Evolutionary conservation across 257 asterid species (phyloP).

Genomic region (Solanum appendiculatum): DNA sequence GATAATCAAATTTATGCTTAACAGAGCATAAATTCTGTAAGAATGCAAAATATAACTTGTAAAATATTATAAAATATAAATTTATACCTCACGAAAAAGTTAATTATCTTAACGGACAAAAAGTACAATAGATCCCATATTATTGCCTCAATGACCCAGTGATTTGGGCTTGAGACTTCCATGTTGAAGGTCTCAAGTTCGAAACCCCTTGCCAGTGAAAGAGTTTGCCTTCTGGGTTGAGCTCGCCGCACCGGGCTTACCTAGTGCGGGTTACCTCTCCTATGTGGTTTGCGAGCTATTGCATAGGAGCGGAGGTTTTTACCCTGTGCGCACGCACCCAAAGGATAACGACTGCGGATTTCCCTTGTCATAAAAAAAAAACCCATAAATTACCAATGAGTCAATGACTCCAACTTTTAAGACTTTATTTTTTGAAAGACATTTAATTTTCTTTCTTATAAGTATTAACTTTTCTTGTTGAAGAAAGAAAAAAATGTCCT

Average conservation of each 20-base stretch:
- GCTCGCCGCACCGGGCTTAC: too few species aligned
- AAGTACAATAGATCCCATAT: background rate
- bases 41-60: background rate
- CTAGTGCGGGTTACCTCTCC: too few species aligned
- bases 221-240: too few species aligned
- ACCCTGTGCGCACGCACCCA: too few species aligned
- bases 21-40: background rate
- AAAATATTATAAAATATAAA: background rate
- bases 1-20: background rate
- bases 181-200: too few species aligned
- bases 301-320: too few species aligned
- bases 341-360: too few species aligned
- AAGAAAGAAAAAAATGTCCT: background rate
- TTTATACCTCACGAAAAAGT: background rate
- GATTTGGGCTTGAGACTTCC: too few species aligned
- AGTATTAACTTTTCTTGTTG: background rate
- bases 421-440: background rate
- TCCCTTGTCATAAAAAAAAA: too few species aligned
- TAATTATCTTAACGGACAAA: background rate
- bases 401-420: background rate
- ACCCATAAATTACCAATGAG: slow-evolving; percentile 8
- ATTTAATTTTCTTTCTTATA: background rate
- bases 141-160: slow-evolving; percentile 16
- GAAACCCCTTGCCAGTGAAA: too few species aligned
- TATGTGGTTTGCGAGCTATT: too few species aligned